Conservation (phyloP, 352 stramenopile species). For the Globisporangium spiculum region DNA sequence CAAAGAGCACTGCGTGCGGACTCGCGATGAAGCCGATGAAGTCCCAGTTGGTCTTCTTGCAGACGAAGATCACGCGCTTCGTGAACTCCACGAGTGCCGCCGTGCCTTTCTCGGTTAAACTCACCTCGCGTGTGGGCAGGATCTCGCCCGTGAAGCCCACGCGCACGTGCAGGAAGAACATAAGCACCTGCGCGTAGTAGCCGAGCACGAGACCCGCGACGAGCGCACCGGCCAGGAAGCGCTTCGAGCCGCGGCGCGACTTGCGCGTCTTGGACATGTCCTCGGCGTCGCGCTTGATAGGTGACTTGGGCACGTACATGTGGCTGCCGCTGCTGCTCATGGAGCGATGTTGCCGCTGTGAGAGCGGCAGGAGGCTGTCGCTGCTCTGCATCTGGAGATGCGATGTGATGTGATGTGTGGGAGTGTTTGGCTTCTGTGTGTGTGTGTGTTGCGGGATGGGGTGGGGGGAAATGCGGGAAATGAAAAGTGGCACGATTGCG, state of each 20-base stretch:
- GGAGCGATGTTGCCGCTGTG: background rate
- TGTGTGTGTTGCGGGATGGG: background rate
- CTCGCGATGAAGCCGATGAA: slow-evolving; percentile 65
- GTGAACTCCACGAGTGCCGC: slow-evolving; percentile 50
- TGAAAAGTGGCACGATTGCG: background rate
- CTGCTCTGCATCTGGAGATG: background rate
- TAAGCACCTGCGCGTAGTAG: slow-evolving; percentile 66
- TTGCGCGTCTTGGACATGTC: slow-evolving; percentile 22
- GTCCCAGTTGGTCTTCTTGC: slow-evolving; percentile 77
- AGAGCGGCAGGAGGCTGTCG: slow-evolving; percentile 15
- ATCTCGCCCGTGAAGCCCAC: slow-evolving; percentile 55
- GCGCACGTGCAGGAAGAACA: slow-evolving; percentile 68
- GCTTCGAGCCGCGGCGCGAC: slow-evolving; percentile 11
- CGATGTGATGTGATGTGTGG: background rate
- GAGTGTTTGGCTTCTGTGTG: background rate
- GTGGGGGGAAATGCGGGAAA: background rate
- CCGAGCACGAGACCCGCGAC: slow-evolving; percentile 41
- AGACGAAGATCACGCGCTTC: slow-evolving; percentile 65
- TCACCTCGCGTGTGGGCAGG: slow-evolving; percentile 39
- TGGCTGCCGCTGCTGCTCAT: slow-evolving; percentile 1
- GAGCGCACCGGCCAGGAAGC: slow-evolving; percentile 22
- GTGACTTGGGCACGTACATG: slow-evolving; percentile 6
- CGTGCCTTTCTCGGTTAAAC: slow-evolving; percentile 43
- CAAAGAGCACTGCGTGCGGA: slow-evolving; percentile 65
- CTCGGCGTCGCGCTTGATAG: slow-evolving; percentile 10